Evolutionary conservation across 441 rosid genomes (phyloP).

Genomic region (Arabidopsis hybrid): DNA sequence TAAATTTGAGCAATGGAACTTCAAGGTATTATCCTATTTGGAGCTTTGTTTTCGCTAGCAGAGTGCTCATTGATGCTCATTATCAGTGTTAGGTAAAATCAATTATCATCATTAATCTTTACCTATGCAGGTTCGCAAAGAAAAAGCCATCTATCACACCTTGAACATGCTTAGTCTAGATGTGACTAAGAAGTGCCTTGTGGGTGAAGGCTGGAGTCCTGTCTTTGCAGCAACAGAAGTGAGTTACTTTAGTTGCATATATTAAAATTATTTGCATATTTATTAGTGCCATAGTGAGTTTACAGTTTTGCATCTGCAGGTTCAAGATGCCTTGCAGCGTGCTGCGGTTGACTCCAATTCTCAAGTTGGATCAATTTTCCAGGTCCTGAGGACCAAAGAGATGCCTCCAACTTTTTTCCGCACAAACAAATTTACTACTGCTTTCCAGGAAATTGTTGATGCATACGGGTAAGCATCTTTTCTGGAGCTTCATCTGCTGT

Average conservation of each 20-base stretch:
- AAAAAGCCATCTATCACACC: constrained; percentile 66
- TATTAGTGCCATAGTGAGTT: constrained; percentile 21
- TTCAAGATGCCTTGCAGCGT: constrained; percentile 61
- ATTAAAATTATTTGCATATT: constrained; percentile 27
- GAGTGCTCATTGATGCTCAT: constrained; percentile 30
- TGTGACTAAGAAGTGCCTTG: constrained; percentile 72
- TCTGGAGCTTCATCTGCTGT: constrained; percentile 17
- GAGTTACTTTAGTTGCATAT: constrained; percentile 26
- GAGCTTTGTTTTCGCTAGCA: constrained; percentile 18
- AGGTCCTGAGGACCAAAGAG: constrained; percentile 65
- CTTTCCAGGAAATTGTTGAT: constrained; percentile 76
- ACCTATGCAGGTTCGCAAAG: constrained; percentile 61
- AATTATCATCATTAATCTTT: constrained; percentile 32
- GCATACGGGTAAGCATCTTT: constrained; percentile 67
- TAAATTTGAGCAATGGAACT: constrained; percentile 78
- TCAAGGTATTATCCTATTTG: constrained; percentile 56
- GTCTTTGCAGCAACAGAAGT: constrained; percentile 64
- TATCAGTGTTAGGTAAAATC: constrained; percentile 9
- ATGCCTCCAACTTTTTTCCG: constrained; percentile 70
- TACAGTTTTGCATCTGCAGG: constrained; percentile 50
- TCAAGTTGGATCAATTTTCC: constrained; percentile 68
- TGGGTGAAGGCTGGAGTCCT: constrained; percentile 84
- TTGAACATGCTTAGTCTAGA: constrained; percentile 77
- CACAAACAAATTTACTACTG: constrained; percentile 69
- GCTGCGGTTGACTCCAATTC: constrained; percentile 69